Base-by-base conservation (phyloP, 139 green algal genomes). In the Micractinium sp. region DNA sequence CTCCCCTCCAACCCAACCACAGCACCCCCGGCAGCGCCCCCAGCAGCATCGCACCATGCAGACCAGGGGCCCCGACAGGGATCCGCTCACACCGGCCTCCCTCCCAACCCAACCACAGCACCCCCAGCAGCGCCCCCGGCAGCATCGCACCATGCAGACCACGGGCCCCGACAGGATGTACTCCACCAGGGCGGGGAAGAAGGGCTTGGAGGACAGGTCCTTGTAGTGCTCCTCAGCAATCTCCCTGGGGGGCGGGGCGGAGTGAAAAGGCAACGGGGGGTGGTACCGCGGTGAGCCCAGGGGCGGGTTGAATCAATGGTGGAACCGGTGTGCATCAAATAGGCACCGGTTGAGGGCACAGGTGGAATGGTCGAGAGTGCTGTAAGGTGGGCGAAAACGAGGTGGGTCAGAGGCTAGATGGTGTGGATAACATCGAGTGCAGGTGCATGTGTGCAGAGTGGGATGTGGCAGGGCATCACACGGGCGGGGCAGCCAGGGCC, bases 101-200 rank as follows among this genome's bases (percentile, higher is more conserved):
- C 69, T 35, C 16, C 27, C 14, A 31, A 29, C 27, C 56, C 79
- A 85, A 19, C 27, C 79, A 16, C 47, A 9, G 9, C 47, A 56
- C 47, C 15, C 31, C 56, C 53, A 75, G 1, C 56, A 1, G 2
- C 15, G 15, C 47, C 29, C 25, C 74, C 82, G 33, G 0, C 73
- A 14, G 13, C 2, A 69, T 60, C 95, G 86, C 90, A 98, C 97
- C 97, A 99, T 99, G 90, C 93, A 95, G 0, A 99, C 96, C n/a
- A 99, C 98, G 23, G 98, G 98, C 27, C 98, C 98, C 23, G 96
- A 99, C 15, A 95, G 90, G 82, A 99, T 99, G 96, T 99, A 99
- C 33, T 98, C 94, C 3, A 99, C 97, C 4, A 99, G 94, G 29
- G 95, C 95, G 67, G 86, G 84, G 93, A 98, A 99, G 91, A 99